Percentiles rank a stretch among this genome's conserved stretches.
Evolutionary conservation across 768 basidiomycete species (phyloP).

Genomic region (Tricholomella constricta): DNA sequence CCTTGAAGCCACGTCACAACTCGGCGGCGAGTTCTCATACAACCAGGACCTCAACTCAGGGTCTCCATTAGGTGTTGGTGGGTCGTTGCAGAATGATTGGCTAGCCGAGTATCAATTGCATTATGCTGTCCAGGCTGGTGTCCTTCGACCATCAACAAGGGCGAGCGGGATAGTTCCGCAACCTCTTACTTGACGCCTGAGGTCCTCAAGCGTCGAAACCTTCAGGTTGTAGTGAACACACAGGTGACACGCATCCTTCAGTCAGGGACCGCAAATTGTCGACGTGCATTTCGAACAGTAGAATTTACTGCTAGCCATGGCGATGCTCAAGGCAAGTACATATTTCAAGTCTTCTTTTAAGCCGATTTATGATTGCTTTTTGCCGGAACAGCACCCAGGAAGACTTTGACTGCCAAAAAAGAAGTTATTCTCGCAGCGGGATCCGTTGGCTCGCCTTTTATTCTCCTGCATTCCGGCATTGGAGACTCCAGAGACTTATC

Average conservation of each 20-base stretch:
- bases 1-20: not conserved
- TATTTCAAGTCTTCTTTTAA: too few relatives aligned
- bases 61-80: not conserved
- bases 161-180: conserved; percentile 28
- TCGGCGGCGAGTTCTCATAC: not conserved
- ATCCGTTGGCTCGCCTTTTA: conserved; percentile 27
- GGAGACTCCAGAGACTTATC: conserved; percentile 21
- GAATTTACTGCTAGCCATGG: conserved; percentile 4
- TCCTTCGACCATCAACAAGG: conserved; percentile 12
- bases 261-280: too few relatives aligned
- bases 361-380: too few relatives aligned
- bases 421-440: conserved; percentile 37
- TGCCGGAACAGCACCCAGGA: too few relatives aligned
- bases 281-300: too few relatives aligned
- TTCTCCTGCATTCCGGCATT: conserved; percentile 31
- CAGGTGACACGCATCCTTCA: conserved; percentile 22
- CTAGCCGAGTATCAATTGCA: too few relatives aligned
- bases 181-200: conserved; percentile 29
- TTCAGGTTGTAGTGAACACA: conserved; percentile 25
- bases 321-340: conserved; percentile 19
- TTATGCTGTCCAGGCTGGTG: not conserved
- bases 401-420: too few relatives aligned
- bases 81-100: not conserved
- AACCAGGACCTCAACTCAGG: not conserved
- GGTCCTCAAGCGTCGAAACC: conserved; percentile 20